Evolutionary conservation across 306 rosid species (phyloP), one percentile per base, ranked within the genome.

Genomic region (Trifolium fragiferum): DNA sequence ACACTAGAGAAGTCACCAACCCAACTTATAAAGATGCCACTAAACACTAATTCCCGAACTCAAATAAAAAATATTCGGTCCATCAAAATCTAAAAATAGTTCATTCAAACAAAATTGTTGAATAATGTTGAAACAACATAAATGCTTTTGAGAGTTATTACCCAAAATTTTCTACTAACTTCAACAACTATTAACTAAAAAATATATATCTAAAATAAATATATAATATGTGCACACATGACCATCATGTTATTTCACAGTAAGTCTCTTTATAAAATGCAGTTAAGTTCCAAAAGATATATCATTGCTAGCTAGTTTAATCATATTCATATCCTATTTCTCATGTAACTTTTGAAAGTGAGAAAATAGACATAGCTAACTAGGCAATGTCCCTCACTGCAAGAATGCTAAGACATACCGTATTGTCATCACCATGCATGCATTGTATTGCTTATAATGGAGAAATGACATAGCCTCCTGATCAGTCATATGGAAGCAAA

Each of bases 351-450:
- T 60, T 60, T 75, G 78, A 78, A 75, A 83, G 78, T 57, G 72
- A 75, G 83, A 50, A 78, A 78, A 68, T 67, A 68, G 63, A 41
- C 16, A 74, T 33, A 69, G 32, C 32, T 35, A 35, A 6, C 50
- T 61, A 80, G 75, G 66, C 10, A 74, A 75, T 79, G 78, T 25
- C 69, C 79, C 71, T 72, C 51, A 57, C 77, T 63, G 68, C 74
- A 83, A 83, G 79, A 58, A 79, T 80, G 82, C 74, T 7, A 80
- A 68, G 41, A 68, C 64, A 68, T 62, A 54, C 79, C 68, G 62
- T 44, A 72, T 65, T 65, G 75, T 83, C 79, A 83, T 46, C 71
- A 61, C 80, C 84, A 77, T 80, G 79, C 82, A 80, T 84, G 82
- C 82, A 84, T 32, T 25, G 15, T 18, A 72, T 76, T 21, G n/a